Conservation (phyloP, 495 filamentous ascomycete species). For the Penicillium argentinense region DNA sequence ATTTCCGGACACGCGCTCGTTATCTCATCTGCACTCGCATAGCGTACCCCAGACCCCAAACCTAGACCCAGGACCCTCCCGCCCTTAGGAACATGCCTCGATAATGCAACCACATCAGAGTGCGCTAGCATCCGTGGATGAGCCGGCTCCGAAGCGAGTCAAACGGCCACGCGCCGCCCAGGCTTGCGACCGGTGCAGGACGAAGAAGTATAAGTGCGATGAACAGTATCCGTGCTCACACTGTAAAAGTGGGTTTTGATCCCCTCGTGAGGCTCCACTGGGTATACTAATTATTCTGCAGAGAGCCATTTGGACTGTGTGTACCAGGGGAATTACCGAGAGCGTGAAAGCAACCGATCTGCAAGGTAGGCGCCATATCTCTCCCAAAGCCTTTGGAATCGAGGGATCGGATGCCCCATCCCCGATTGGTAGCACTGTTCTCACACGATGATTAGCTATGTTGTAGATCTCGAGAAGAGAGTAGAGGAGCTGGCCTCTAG, state of each 20-base stretch:
- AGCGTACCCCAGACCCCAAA: conserved; percentile 6
- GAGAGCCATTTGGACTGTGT: conserved; percentile 35
- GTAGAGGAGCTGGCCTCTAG: conserved; percentile 35
- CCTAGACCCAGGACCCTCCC: conserved; percentile 9
- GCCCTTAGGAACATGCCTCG: conserved; percentile 5
- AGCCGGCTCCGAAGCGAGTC: conserved; percentile 26
- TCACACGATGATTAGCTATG: conserved; percentile 30
- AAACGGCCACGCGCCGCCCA: conserved; percentile 42
- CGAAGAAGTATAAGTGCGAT: conserved; percentile 48
- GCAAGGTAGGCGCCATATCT: conserved; percentile 27
- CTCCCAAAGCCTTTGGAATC: no score
- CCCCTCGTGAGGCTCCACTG: not conserved
- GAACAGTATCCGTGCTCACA: conserved; percentile 42
- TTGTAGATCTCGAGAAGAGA: conserved; percentile 37
- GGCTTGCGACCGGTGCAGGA: conserved; percentile 42
- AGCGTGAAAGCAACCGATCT: conserved; percentile 36
- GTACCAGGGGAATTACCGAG: conserved; percentile 39
- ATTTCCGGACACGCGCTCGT: conserved; percentile 13
- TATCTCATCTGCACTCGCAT: conserved; percentile 13
- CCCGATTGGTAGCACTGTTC: not conserved
- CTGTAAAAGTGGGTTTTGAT: conserved; percentile 34
- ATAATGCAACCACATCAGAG: conserved; percentile 19
- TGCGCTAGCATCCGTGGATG: conserved; percentile 14
- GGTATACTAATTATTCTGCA: conserved; percentile 5
- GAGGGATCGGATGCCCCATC: no score